These are phyloP conservation scores for Solanum aculeatissimum DNA, from an alignment of 305 asterid genomes.

Conservation along the genomic window DNA sequence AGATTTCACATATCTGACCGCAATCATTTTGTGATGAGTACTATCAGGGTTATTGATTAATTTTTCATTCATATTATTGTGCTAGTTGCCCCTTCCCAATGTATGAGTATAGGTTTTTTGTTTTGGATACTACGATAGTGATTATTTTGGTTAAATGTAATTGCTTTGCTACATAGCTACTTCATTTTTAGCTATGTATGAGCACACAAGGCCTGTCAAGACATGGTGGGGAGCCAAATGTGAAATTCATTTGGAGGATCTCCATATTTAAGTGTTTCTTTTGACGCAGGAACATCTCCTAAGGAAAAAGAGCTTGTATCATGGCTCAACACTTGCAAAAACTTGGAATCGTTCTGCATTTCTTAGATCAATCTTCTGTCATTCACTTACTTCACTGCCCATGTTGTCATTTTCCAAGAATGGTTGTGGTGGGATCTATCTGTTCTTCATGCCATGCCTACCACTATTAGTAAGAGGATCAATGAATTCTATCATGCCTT, in stretches of 20 bases:
- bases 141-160: not conserved
- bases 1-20: not conserved
- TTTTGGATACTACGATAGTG: not conserved
- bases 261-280: slow-evolving; percentile 63
- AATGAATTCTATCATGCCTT: slow-evolving; percentile 74
- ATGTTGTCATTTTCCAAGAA: slow-evolving; percentile 54
- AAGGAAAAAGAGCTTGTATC: slow-evolving; percentile 61
- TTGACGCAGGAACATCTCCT: slow-evolving; percentile 85
- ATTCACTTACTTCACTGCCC: slow-evolving; percentile 28
- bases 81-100: not conserved
- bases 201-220: not conserved
- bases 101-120: not conserved
- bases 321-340: slow-evolving; percentile 63
- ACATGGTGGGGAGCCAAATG: slow-evolving; percentile 15
- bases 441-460: slow-evolving; percentile 68
- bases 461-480: slow-evolving; percentile 58
- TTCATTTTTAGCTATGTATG: not conserved
- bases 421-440: slow-evolving; percentile 48
- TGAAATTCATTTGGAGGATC: slow-evolving; percentile 12
- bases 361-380: slow-evolving; percentile 34
- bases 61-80: not conserved
- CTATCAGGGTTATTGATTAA: not conserved
- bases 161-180: slow-evolving; percentile 1
- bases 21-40: not conserved
- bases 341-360: slow-evolving; percentile 51